A percentile compares a stretch with the other conserved stretches of the same genome.
Conservation (phyloP, 1,284 basidiomycete species). For the Phaffia rhodozyma region DNA sequence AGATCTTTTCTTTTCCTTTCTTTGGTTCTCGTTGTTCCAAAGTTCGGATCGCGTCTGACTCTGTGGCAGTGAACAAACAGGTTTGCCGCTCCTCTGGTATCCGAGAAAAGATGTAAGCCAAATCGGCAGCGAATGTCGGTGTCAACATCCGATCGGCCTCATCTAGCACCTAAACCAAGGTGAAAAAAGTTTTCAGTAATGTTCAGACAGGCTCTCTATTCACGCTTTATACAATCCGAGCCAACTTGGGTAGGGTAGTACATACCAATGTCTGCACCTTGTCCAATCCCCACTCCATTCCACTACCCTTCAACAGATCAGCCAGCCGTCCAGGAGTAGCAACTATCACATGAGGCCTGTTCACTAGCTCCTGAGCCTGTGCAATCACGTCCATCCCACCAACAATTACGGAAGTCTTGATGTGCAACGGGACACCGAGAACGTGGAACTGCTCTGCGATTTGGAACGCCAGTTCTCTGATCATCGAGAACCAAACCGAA, state of each 20-base stretch:
- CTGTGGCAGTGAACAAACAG: constrained; percentile 89
- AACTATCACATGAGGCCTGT: constrained; percentile 83
- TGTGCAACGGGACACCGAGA: constrained; percentile 65
- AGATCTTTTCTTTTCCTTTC: constrained; percentile 72
- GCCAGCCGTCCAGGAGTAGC: constrained; percentile 94
- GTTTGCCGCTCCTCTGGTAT: constrained; percentile 84
- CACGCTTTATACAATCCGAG: not conserved
- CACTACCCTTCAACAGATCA: constrained; percentile 65
- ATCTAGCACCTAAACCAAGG: constrained; percentile 61
- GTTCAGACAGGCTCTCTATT: not conserved
- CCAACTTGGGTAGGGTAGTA: constrained; percentile 16
- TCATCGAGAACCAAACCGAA: not conserved
- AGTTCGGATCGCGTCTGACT: constrained; percentile 74
- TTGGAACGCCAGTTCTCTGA: constrained; percentile 89
- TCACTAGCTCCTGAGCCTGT: constrained; percentile 75
- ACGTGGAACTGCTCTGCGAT: constrained; percentile 93
- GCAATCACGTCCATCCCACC: constrained; percentile 98
- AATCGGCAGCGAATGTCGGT: constrained; percentile 75
- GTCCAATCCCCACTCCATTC: constrained; percentile 71
- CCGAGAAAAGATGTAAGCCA: constrained; percentile 63
- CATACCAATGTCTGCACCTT: constrained; percentile 73
- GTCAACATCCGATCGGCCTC: constrained; percentile 92
- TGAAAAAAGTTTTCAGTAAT: not conserved
- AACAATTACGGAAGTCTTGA: constrained; percentile 78
- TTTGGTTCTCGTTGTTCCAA: constrained; percentile 62